Percentiles rank a stretch among this genome's conserved stretches.
phyloP scores from a whole-genome alignment of 192 early-diverging fungal genomes.

The Coemansia sp. region DNA sequence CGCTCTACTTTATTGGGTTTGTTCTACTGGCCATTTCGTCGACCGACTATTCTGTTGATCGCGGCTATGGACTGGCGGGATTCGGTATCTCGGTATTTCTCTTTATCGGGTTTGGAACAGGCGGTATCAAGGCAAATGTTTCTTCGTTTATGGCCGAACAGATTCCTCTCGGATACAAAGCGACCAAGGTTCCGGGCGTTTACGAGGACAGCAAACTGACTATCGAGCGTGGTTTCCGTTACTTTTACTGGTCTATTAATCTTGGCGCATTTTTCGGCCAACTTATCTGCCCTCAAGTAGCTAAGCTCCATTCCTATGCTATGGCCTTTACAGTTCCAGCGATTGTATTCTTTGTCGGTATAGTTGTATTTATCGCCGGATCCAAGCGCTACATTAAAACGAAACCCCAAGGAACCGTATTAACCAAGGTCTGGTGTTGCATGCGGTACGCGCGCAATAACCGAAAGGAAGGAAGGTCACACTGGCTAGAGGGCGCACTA shows the following conservation, averaged over 20 bases:
- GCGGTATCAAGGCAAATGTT: slow-evolving; percentile 79
- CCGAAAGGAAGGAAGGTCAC: slow-evolving; percentile 13
- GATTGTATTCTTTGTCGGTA: slow-evolving; percentile 52
- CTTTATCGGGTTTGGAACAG: slow-evolving; percentile 70
- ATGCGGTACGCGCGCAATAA: slow-evolving; percentile 15
- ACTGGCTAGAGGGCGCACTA: slow-evolving; percentile 4
- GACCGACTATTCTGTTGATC: slow-evolving; percentile 51
- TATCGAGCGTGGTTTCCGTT: slow-evolving; percentile 70
- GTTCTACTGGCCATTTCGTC: slow-evolving; percentile 64
- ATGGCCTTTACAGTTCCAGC: slow-evolving; percentile 56
- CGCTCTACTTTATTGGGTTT: slow-evolving; percentile 65
- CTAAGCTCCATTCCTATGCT: slow-evolving; percentile 63
- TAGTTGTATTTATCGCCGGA: slow-evolving; percentile 58
- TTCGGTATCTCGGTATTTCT: slow-evolving; percentile 63
- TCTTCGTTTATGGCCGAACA: slow-evolving; percentile 76
- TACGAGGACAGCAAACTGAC: slow-evolving; percentile 63
- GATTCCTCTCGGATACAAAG: slow-evolving; percentile 28
- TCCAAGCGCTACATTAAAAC: slow-evolving; percentile 57
- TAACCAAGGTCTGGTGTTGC: slow-evolving; percentile 56
- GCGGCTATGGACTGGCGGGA: slow-evolving; percentile 60
- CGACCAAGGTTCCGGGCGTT: slow-evolving; percentile 37
- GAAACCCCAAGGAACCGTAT: slow-evolving; percentile 64
- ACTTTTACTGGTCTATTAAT: slow-evolving; percentile 74
- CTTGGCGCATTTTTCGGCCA: slow-evolving; percentile 60
- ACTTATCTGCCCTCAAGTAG: slow-evolving; percentile 58